Evolutionary conservation across 768 basidiomycete genomes (phyloP), one percentile per base, ranked within the genome.

Genomic region (Mycena amicta): DNA sequence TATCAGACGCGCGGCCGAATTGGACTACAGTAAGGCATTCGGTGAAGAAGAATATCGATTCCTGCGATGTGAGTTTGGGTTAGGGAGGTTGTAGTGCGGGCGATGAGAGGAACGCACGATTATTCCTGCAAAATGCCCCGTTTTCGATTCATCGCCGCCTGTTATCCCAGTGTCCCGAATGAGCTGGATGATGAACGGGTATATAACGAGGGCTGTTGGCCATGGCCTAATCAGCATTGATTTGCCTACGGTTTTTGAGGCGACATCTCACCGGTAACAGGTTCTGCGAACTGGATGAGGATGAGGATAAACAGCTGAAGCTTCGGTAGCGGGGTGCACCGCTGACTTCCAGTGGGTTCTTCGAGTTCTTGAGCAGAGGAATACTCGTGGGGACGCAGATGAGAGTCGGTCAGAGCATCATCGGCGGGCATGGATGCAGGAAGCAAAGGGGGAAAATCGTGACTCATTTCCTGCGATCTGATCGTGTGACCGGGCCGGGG

Each of bases 1-100:
- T 57, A 46, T 72, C 70, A 3, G 70, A 70, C 12, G 69, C 59
- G 4, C 68, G 59, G 16, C 64, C 64, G 59, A 70, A 68, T 13
- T 62, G 64, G 25, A 65, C 57, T 1, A 68, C 66, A 4, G 66
- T 64, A 1, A 67, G 37, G 4, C 58, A 54, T 51, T 71, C 67
- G 1, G 67, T 60, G 23, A 66, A 20, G 55, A 70, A 71, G 47
- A 70, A 71, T 0, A 68, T 29, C 11, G 67, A 68, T 53, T 70
- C 67, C 68, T 72, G 55, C 2, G 46, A 18, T 37, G 33, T 37
- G 18, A 28, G 18, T 37, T 37, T 37, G 11, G 15, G 12, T 51
- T n/a, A n/a, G 5, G 22, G 43, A 16, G 4, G 22, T 20, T 8
- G 8, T 0, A 2, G 27, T 26, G 13, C 5, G 18, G 33, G 41